phyloP scores from a whole-genome alignment of 2,329 filamentous ascomycete species.

The Leptographium wingfieldii region DNA sequence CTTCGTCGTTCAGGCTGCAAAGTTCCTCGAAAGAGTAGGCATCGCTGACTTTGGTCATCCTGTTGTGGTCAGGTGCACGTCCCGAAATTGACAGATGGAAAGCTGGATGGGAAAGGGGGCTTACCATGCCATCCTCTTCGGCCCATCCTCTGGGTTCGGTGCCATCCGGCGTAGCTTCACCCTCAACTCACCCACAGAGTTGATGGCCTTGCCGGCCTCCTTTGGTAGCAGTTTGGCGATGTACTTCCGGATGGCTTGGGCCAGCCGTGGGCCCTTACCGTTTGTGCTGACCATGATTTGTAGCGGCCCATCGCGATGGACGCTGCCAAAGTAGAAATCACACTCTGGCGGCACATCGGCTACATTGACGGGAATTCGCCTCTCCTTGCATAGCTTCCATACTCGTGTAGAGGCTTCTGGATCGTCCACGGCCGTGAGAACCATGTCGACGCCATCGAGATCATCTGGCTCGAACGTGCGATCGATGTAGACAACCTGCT shows the following conservation, averaged over 20 bases:
- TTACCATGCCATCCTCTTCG: constrained; percentile 83
- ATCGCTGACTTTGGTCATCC: constrained; percentile 90
- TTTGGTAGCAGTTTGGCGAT: constrained; percentile 66
- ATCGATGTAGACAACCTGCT: constrained; percentile 68
- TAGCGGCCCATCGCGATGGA: constrained; percentile 86
- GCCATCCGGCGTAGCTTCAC: constrained; percentile 67
- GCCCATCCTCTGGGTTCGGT: constrained; percentile 58
- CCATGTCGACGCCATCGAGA: constrained; percentile 72
- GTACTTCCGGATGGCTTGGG: constrained; percentile 70
- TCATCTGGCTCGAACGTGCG: constrained; percentile 79
- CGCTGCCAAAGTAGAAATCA: constrained; percentile 96
- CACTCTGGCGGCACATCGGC: constrained; percentile 94
- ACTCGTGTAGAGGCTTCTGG: constrained; percentile 79
- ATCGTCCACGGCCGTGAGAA: constrained; percentile 87
- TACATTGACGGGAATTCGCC: constrained; percentile 80
- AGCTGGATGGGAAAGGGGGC: constrained; percentile 16
- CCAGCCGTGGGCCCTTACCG: constrained; percentile 84
- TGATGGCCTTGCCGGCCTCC: constrained; percentile 75
- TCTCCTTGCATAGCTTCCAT: constrained; percentile 86
- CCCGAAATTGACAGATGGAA: background rate
- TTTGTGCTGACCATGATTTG: constrained; percentile 99
- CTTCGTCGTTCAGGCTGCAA: constrained; percentile 66
- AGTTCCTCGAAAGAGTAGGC: constrained; percentile 75
- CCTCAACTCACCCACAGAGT: constrained; percentile 69
- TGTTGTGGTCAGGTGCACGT: constrained; percentile 25